These are phyloP conservation scores for Fusarium neocosmosporiellum DNA, from an alignment of 2,329 filamentous ascomycete species.

Conservation along the genomic window DNA sequence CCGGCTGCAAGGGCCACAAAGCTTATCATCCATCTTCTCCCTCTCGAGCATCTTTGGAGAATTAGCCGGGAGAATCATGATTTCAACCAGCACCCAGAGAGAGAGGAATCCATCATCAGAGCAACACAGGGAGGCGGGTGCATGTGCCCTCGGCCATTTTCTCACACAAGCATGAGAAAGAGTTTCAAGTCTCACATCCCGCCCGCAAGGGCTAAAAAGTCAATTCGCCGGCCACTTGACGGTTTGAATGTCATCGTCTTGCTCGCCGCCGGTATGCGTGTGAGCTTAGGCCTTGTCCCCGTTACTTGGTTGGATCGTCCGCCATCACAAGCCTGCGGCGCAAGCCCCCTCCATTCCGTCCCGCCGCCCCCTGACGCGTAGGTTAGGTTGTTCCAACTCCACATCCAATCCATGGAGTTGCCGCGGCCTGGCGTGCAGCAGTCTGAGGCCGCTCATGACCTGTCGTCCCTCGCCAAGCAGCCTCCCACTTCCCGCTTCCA, in stretches of 20 bases:
- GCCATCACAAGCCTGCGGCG: constrained; percentile 6
- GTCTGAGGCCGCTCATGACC: constrained; percentile 5
- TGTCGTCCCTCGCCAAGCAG: constrained; percentile 21
- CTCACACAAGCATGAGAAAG: neutral
- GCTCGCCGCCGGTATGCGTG: constrained; percentile 1
- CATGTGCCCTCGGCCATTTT: neutral
- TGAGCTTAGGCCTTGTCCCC: constrained; percentile 16
- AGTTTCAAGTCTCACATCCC: constrained; percentile 4
- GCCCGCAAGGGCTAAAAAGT: neutral
- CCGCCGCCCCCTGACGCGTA: constrained; percentile 39
- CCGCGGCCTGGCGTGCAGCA: constrained; percentile 16
- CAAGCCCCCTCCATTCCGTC: constrained; percentile 33
- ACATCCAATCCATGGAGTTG: constrained; percentile 19
- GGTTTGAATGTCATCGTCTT: constrained; percentile 5
- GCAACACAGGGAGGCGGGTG: constrained; percentile 1
- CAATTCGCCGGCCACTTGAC: neutral
- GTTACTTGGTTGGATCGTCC: constrained; percentile 32
- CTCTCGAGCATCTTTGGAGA: constrained; percentile 4
- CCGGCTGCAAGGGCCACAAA: constrained; percentile 13
- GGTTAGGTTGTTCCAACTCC: constrained; percentile 6
- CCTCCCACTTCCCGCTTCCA: constrained; percentile 32
- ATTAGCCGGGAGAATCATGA: constrained; percentile 1
- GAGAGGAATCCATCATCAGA: constrained; percentile 12
- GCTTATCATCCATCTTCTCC: constrained; percentile 21
- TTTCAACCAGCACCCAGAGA: constrained; percentile 1